Conservation (phyloP, 2,329 filamentous ascomycete species). For the Talaromyces sp. region DNA sequence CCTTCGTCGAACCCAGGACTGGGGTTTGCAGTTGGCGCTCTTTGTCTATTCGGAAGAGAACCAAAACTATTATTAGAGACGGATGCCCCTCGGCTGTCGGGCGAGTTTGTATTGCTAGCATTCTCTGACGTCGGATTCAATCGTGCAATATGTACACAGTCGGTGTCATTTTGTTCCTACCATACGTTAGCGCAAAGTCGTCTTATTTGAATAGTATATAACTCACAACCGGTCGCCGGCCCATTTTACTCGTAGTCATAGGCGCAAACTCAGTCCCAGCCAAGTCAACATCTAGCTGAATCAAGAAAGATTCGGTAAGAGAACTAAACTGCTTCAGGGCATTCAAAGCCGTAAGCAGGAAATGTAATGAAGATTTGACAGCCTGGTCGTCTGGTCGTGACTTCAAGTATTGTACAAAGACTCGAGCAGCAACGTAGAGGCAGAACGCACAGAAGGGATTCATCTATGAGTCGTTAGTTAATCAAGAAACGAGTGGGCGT, state of each 20-base stretch:
- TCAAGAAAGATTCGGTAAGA: slow-evolving; percentile 87
- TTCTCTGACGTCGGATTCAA: background rate
- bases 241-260: slow-evolving; percentile 11
- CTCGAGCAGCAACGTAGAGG: slow-evolving; percentile 88
- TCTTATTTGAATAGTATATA: background rate
- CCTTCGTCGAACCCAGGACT: slow-evolving; percentile 4
- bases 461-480: slow-evolving; percentile 54
- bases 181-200: background rate
- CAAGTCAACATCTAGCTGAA: slow-evolving; percentile 87
- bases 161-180: background rate
- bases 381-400: slow-evolving; percentile 77
- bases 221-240: slow-evolving; percentile 6
- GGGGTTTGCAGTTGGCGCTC: background rate
- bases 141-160: background rate
- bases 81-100: slow-evolving; percentile 4
- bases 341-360: slow-evolving; percentile 84
- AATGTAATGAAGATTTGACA: slow-evolving; percentile 76
- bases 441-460: slow-evolving; percentile 95
- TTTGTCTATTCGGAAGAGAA: background rate
- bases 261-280: slow-evolving; percentile 47
- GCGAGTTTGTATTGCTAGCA: background rate
- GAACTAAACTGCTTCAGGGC: slow-evolving; percentile 83
- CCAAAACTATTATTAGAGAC: background rate
- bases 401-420: slow-evolving; percentile 96
- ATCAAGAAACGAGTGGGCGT: background rate